These are phyloP conservation scores for Whalleya microplaca DNA, from an alignment of 2,329 filamentous ascomycete genomes.

Conservation along the genomic window DNA sequence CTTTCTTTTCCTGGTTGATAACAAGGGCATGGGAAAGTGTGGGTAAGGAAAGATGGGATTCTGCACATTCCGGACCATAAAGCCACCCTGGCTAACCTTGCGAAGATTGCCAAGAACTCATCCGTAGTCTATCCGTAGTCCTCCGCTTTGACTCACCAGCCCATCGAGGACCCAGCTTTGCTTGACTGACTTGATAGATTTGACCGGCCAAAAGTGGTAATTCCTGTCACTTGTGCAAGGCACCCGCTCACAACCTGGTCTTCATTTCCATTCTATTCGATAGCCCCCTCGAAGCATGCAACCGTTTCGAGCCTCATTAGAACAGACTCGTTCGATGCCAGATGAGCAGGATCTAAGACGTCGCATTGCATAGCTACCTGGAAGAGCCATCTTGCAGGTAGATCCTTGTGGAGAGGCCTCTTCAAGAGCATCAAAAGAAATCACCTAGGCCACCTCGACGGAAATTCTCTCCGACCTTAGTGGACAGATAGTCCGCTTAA, in stretches of 20 bases:
- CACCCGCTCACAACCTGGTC: constrained; percentile 15
- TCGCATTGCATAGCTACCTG: too few species aligned
- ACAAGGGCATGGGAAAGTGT: constrained; percentile 30
- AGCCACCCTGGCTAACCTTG: background rate
- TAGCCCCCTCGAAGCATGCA: constrained; percentile 1
- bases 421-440: too few species aligned
- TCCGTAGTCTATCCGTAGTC: constrained; percentile 10
- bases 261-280: constrained; percentile 7
- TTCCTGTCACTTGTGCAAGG: constrained; percentile 17
- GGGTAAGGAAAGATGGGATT: constrained; percentile 31
- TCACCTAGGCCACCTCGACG: too few species aligned
- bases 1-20: constrained; percentile 24
- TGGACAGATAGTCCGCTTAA: background rate
- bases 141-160: constrained; percentile 21
- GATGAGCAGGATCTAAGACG: background rate
- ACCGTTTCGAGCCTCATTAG: constrained; percentile 1
- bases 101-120: constrained; percentile 8
- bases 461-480: background rate
- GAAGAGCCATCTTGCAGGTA: too few species aligned
- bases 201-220: constrained; percentile 11
- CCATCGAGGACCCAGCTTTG: constrained; percentile 9
- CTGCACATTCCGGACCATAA: constrained; percentile 15
- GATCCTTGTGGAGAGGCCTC: too few species aligned
- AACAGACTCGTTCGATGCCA: constrained; percentile 1
- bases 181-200: too few species aligned